Evolutionary conservation across 495 filamentous ascomycete genomes (phyloP), one percentile per base, ranked within the genome.

Genomic region (Hyaloscypha hepaticicola): DNA sequence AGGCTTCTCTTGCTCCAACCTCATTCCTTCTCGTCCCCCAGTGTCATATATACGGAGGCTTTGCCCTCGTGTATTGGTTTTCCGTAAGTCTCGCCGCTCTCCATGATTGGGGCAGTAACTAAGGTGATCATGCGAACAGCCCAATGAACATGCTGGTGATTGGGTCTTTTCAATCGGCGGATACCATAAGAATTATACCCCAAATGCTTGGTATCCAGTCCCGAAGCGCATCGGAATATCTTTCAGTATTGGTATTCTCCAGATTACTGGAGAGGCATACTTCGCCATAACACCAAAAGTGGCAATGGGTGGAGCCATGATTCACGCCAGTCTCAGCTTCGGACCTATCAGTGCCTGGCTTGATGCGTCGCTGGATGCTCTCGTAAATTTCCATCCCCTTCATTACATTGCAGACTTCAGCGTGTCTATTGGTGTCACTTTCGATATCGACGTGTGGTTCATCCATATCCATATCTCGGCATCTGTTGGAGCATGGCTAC

Each of bases 141-240:
- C 64, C 2, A 58, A n/a, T 21, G n/a, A 55, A 8, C 58, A 66
- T 26, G 60, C 62, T 16, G 83, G 82, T 8, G 77, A 85, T 63
- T 85, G 72, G 64, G 82, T 84, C 12, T 82, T 85, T 63, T 79
- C 78, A 8, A 61, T 85, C 9, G 83, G 83, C 7, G 82, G 82
- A 5, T 84, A 80, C 66, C 80, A 85, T 69, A 73, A 25, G 0
- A 71, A 73, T 0, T 86, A 72, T 69, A 60, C 58, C 12, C 29
- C 29, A 0, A 80, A 80, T 0, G 5, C 41, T 0, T 61, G 75
- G 14, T 85, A 80, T 69, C 82, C 83, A 0, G 67, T 69, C 21
- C 79, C 80, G 0, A 65, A 72, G 2, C 73, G 83, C 11, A 66
- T 86, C 2, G 76, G 60, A 8, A 83, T 85, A 56, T 64, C 53